Evolutionary conservation across 148 eudicot genomes (phyloP), one percentile per base, ranked within the genome.

Genomic region (Chenopodium album): DNA sequence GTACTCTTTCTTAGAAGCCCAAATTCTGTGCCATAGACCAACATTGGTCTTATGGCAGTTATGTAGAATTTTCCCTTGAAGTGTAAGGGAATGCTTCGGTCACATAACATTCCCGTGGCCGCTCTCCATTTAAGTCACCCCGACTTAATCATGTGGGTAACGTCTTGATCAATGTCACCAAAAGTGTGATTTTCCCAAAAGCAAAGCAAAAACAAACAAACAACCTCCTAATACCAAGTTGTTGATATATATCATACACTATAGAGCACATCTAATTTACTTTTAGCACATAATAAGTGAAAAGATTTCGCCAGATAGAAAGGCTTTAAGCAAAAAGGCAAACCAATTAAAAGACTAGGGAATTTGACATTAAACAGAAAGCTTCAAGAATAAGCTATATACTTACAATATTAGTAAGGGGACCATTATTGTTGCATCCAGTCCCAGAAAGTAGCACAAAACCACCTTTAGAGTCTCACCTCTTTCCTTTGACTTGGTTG

Each of bases 361-460:
- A 74, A n/a, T 56, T 44, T 20, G 34, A 52, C 32, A 67, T 60
- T 41, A 23, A 73, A 71, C 47, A 4, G 29, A 77, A 78, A 83
- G 80, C 82, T 75, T 83, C 79, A 83, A 60, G 20, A 31, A 71
- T 54, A 79, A 70, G 56, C 69, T 23, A 60, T 59, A 76, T 75
- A 93, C 98, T 93, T 90, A 95, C 98, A 95, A 90, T 90, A 92
- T 86, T 75, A 93, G 80, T 79, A 93, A 79, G 50, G 98, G 97
- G 78, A 93, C 79, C 81, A 87, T 90, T 79, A 95, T 67, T 82
- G 97, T 77, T 73, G 93, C 91, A 93, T 93, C 93, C 89, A 95
- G 83, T 81, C 92, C 87, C 88, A 88, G 54, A 88, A 95, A 88
- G 86, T 85, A 90, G 85, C 87, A 70, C 88, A 89, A 86, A 71